Evolutionary conservation across 106 monocot species (phyloP), one percentile per base, ranked within the genome.

Genomic region (Dioscorea dumetorum): DNA sequence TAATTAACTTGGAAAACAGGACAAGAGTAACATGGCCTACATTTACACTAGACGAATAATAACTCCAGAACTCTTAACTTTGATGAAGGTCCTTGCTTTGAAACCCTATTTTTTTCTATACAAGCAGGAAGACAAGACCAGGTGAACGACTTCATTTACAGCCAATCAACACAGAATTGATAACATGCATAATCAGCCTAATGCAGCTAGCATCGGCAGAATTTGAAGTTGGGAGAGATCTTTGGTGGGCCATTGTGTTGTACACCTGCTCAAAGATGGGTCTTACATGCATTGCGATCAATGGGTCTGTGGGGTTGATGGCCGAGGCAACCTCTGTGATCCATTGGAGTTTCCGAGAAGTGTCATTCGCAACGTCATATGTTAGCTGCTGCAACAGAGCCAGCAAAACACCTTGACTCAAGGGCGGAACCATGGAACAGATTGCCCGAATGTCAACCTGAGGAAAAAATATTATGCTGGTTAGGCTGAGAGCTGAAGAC

Each of bases 251-350:
- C 20, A 90, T 20, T 15, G 73, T 77, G 57, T 48, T 68, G 32
- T 83, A 90, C 14, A 90, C 85, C 60, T 90, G 90, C 61, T 90
- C 90, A 12, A 85, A 80, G 62, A 90, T 90, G 2, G 79, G 90
- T 7, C 90, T 76, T 3, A 90, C 83, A 22, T 90, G 85, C 51
- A 80, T 2, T n/a, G 78, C 23, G 33, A 90, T 90, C 73, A 77
- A 77, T 9, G 85, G 77, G 24, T 90, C 90, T 2, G 66, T 66
- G 11, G 90, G 90, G 33, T 78, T 83, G 13, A 90, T 90, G 17
- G 82, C 75, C 4, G 78, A 66, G 0, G 85, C 77, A 5, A 90
- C 85, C 52, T 80, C 77, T 14, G 83, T 86, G 80, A 90, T 90
- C 90, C 90, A 90, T 8, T 59, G 72, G 8, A 82, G 66, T 67